phyloP scores from a whole-genome alignment of 768 basidiomycete genomes.

The Termitomyces sp. region DNA sequence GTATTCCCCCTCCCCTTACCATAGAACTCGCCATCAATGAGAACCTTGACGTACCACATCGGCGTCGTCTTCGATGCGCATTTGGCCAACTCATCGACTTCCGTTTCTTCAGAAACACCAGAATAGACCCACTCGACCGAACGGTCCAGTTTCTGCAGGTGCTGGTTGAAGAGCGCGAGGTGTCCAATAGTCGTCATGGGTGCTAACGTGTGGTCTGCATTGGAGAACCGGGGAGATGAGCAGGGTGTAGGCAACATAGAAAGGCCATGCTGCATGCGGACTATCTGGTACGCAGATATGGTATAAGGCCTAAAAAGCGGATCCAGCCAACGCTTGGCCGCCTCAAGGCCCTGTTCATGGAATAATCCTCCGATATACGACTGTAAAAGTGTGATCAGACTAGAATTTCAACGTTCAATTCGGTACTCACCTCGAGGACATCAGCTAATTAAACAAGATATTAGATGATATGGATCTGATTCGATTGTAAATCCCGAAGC shows the following conservation, averaged over 20 bases:
- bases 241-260: slow-evolving; percentile 28
- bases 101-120: slow-evolving; percentile 23
- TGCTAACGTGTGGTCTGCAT: slow-evolving; percentile 11
- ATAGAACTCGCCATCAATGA: slow-evolving; percentile 54
- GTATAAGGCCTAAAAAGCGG: slow-evolving; percentile 61
- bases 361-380: slow-evolving; percentile 79
- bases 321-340: slow-evolving; percentile 54
- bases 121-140: slow-evolving; percentile 70
- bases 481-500: slow-evolving; percentile 8
- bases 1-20: slow-evolving; percentile 66
- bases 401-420: not conserved
- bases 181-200: slow-evolving; percentile 45
- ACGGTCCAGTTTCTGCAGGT: slow-evolving; percentile 51
- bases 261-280: slow-evolving; percentile 66
- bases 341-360: slow-evolving; percentile 59
- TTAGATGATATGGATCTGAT: slow-evolving; percentile 4
- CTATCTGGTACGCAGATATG: slow-evolving; percentile 51
- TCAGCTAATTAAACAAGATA: slow-evolving; percentile 45
- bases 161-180: slow-evolving; percentile 77
- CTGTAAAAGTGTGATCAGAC: slow-evolving; percentile 28
- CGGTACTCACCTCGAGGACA: slow-evolving; percentile 60
- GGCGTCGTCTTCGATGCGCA: slow-evolving; percentile 62
- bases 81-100: slow-evolving; percentile 18
- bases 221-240: slow-evolving; percentile 16
- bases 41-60: slow-evolving; percentile 64